Conservation (phyloP, 2,329 filamentous ascomycete genomes). For the Aspergillus unguis region DNA sequence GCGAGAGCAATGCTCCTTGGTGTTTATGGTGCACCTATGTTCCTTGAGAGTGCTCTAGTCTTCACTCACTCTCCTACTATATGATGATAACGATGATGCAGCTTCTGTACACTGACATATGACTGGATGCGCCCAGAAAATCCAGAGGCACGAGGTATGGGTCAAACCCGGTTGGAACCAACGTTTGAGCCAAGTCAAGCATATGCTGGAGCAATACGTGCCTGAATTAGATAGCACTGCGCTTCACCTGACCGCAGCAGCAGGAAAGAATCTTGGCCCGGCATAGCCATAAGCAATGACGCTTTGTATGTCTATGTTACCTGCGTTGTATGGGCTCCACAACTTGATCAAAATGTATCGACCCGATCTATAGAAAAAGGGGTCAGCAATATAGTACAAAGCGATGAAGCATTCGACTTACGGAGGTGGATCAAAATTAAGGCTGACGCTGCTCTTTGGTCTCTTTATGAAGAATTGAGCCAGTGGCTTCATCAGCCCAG, state of each 20-base stretch:
- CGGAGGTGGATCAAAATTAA: slow-evolving; percentile 62
- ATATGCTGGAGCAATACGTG: background rate
- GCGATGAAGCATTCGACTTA: slow-evolving; percentile 22
- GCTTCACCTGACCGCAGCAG: slow-evolving; percentile 56
- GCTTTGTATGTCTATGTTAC: slow-evolving; percentile 87
- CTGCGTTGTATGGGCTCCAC: slow-evolving; percentile 72
- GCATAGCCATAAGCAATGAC: slow-evolving; percentile 80
- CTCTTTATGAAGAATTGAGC: slow-evolving; percentile 81
- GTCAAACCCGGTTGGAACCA: too few species aligned
- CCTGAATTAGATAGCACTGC: background rate
- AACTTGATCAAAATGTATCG: slow-evolving; percentile 85
- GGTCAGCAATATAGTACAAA: slow-evolving; percentile 9
- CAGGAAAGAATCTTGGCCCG: slow-evolving; percentile 79
- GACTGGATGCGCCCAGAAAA: too few species aligned
- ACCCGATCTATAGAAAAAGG: slow-evolving; percentile 55
- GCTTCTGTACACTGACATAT: too few species aligned
- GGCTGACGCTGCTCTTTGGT: slow-evolving; percentile 78
- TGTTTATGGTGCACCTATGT: too few species aligned
- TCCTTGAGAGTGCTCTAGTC: too few species aligned
- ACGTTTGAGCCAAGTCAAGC: too few species aligned
- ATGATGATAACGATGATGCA: too few species aligned
- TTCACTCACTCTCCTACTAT: too few species aligned
- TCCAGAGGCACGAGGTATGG: too few species aligned
- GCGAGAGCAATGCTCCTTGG: too few species aligned
- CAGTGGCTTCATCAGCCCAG: slow-evolving; percentile 63